Evolutionary conservation across 805 yeast species (phyloP).

Genomic region (Saccharomycopsis guyanensis): DNA sequence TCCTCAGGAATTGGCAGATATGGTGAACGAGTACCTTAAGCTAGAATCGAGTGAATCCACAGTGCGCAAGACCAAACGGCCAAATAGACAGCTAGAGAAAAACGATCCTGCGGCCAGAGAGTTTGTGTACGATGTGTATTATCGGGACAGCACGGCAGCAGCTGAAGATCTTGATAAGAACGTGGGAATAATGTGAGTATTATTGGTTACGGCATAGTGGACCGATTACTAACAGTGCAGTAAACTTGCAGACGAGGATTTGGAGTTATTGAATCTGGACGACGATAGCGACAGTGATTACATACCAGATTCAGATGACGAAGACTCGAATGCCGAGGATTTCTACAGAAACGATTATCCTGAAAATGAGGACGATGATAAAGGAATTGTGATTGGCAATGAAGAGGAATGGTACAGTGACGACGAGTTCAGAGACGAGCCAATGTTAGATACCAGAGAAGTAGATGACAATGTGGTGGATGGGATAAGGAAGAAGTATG

Average conservation of each 20-base stretch:
- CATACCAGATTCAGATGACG: constrained; percentile 52
- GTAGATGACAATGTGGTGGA: constrained; percentile 11
- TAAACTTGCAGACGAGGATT: constrained; percentile 34
- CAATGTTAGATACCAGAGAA: background rate
- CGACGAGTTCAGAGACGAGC: constrained; percentile 23
- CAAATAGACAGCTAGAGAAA: background rate
- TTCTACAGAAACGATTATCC: constrained; percentile 92
- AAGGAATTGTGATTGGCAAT: constrained; percentile 31
- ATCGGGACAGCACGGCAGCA: constrained; percentile 43
- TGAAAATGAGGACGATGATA: constrained; percentile 75
- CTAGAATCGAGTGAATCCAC: constrained; percentile 26
- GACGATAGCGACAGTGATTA: constrained; percentile 34
- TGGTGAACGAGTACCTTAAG: constrained; percentile 57
- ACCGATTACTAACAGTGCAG: background rate
- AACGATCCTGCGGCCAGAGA: constrained; percentile 37
- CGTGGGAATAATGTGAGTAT: constrained; percentile 24
- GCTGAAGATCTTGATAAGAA: constrained; percentile 8
- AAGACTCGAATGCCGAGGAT: constrained; percentile 86
- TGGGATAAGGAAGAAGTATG: constrained; percentile 5
- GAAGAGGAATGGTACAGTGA: constrained; percentile 32
- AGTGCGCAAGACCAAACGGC: constrained; percentile 8
- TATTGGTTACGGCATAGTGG: no score
- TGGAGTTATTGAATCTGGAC: constrained; percentile 29
- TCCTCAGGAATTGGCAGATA: constrained; percentile 62
- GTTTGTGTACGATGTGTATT: constrained; percentile 88